phyloP scores from a whole-genome alignment of 2,329 filamentous ascomycete genomes.

The Didymella keratinophila region DNA sequence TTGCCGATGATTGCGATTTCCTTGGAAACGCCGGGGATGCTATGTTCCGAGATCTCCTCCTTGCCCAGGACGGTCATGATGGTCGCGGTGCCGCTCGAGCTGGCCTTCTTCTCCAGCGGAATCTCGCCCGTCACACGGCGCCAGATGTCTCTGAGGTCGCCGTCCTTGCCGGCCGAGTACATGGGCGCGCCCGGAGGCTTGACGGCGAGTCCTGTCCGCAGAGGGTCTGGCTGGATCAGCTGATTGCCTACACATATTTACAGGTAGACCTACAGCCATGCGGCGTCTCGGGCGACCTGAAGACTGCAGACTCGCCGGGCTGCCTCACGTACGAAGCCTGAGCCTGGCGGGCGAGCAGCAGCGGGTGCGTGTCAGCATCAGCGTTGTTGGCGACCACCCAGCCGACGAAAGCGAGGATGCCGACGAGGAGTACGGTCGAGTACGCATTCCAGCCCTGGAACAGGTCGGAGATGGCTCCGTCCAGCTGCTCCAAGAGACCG shows the following conservation, averaged over 20 bases:
- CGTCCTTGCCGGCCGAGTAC: constrained; percentile 83
- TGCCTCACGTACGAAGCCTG: constrained; percentile 80
- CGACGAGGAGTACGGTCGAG: constrained; percentile 74
- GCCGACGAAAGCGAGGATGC: constrained; percentile 71
- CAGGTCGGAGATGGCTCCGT: constrained; percentile 72
- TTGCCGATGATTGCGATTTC: constrained; percentile 89
- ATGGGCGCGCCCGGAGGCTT: constrained; percentile 81
- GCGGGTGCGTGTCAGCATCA: constrained; percentile 90
- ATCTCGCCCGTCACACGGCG: constrained; percentile 72
- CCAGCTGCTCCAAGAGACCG: constrained; percentile 69
- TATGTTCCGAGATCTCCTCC: constrained; percentile 76
- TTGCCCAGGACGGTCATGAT: constrained; percentile 82
- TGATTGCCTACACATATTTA: neutral
- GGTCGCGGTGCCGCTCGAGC: constrained; percentile 68
- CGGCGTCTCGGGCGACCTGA: constrained; percentile 83
- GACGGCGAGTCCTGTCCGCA: constrained; percentile 65
- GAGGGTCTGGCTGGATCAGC: constrained; percentile 44
- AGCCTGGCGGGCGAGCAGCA: constrained; percentile 87
- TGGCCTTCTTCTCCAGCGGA: constrained; percentile 70
- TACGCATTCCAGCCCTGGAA: constrained; percentile 83
- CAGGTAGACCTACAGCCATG: constrained; percentile 66
- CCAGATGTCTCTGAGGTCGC: constrained; percentile 93
- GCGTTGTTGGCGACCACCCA: constrained; percentile 74
- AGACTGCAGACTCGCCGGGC: constrained; percentile 83
- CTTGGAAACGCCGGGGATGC: constrained; percentile 73